Percentiles rank a stretch among this genome's conserved stretches.
Conservation (phyloP, 2,329 filamentous ascomycete genomes). For the Acrodontium crateriforme region DNA sequence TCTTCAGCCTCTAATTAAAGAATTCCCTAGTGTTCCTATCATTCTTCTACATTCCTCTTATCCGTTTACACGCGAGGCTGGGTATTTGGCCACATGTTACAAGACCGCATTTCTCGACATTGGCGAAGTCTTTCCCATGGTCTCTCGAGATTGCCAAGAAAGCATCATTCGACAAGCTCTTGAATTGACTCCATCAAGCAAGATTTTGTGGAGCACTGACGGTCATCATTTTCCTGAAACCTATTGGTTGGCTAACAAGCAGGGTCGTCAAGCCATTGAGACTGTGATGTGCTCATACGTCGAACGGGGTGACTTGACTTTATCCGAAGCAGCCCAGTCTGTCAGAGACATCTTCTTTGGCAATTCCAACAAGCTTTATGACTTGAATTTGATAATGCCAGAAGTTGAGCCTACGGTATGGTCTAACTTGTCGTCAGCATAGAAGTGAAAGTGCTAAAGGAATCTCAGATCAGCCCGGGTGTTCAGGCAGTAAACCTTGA, state of each 20-base stretch:
- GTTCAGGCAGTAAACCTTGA: no score
- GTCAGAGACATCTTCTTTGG: slow-evolving; percentile 58
- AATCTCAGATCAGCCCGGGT: no score
- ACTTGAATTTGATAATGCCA: slow-evolving; percentile 28
- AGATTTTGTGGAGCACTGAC: slow-evolving; percentile 69
- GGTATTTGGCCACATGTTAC: slow-evolving; percentile 65
- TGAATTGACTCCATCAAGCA: slow-evolving; percentile 60
- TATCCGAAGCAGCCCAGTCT: slow-evolving; percentile 47
- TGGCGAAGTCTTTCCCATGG: slow-evolving; percentile 66
- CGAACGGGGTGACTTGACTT: slow-evolving; percentile 45
- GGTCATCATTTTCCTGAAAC: slow-evolving; percentile 70
- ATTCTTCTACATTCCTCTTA: slow-evolving; percentile 71
- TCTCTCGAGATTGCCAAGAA: slow-evolving; percentile 65
- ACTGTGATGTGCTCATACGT: slow-evolving; percentile 56
- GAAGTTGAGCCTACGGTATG: no score
- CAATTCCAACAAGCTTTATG: slow-evolving; percentile 65
- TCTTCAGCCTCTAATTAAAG: slow-evolving; percentile 58
- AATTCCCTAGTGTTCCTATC: slow-evolving; percentile 56
- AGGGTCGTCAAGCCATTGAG: slow-evolving; percentile 58
- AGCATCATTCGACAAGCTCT: slow-evolving; percentile 56
- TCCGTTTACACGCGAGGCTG: slow-evolving; percentile 64
- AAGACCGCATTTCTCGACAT: slow-evolving; percentile 71
- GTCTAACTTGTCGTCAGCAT: no score
- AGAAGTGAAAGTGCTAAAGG: no score
- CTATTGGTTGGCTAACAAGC: slow-evolving; percentile 56